Evolutionary conservation across 768 basidiomycete genomes (phyloP).

Genomic region (Coprinopsis strossmayeri): DNA sequence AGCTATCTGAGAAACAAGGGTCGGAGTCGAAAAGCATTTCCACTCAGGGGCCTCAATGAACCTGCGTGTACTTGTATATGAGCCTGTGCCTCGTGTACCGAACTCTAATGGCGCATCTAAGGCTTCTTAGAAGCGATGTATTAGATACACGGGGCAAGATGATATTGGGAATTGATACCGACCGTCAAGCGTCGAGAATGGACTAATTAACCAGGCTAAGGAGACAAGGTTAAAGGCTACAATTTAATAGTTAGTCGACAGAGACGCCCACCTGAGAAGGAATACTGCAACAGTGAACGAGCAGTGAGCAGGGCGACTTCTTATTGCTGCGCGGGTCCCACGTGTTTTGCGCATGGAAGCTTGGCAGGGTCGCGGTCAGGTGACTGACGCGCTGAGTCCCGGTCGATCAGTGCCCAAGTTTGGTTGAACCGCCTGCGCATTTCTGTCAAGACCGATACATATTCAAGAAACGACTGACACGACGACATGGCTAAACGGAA

Average conservation of each 20-base stretch:
- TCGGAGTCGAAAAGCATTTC: conserved; percentile 7
- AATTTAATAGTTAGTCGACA: too few relatives aligned
- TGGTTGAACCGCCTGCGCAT: background rate
- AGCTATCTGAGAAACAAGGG: background rate
- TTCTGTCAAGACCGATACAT: background rate
- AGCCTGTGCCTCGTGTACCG: conserved; percentile 1
- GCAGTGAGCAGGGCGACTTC: background rate
- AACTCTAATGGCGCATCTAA: background rate
- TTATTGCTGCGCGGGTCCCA: background rate
- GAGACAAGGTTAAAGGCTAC: too few relatives aligned
- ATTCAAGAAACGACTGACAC: background rate
- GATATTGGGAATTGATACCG: too few relatives aligned
- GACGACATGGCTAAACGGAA: conserved; percentile 24
- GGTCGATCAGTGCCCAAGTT: background rate
- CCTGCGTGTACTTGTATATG: background rate
- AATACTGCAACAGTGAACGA: too few relatives aligned
- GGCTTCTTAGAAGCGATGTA: background rate
- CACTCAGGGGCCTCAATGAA: background rate
- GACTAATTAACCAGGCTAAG: too few relatives aligned
- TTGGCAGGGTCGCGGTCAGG: background rate
- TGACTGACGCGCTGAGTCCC: background rate
- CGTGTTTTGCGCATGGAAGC: background rate
- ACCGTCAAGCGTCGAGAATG: too few relatives aligned
- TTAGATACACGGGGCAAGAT: conserved; percentile 5
- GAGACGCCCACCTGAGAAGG: too few relatives aligned